Evolutionary conservation across 352 stramenopile species (phyloP), one percentile per base, ranked within the genome.

Genomic region (Elongisporangium anandrum): DNA sequence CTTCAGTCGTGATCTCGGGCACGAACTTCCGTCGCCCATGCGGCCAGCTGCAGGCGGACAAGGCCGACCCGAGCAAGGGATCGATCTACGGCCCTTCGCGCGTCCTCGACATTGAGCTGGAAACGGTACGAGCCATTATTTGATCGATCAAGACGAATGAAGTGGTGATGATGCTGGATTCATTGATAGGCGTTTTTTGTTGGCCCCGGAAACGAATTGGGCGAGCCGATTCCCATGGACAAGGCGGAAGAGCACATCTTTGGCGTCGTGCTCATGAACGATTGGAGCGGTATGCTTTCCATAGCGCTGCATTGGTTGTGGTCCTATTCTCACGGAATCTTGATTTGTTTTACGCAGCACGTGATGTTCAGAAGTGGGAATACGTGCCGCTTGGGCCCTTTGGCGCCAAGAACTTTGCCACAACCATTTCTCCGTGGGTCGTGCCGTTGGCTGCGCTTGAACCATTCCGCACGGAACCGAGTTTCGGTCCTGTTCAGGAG

Each of bases 311-410:
- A 54, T 56, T 22, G 22, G 9, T 38, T 8, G 12, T 3, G 17
- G 4, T 39, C 17, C 10, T 13, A 17, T 34, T 54, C 38, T 23
- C 52, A 29, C 49, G 45, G 23, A 23, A n/a, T n/a, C n/a, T n/a
- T n/a, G n/a, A n/a, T n/a, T 47, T 45, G 19, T 2, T 15, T 15
- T 41, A 38, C 23, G 51, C 56, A 90, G 84, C 83, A 52, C 85
- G 87, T 29, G 83, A 96, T 55, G 90, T 97, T 66, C 90, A 98
- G 77, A 98, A 97, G 73, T 99, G 92, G 92, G 96, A 99, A 77
- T 99, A 99, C 72, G 93, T 99, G 41, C 97, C 97, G 22, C 80
- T 99, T 9, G 96, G 96, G 23, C 96, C 96, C 6, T 99, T 99
- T 68, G 95, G 88, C 48, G 83, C 92, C 63, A 99, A 99, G 76